phyloP scores from a whole-genome alignment of 2,329 filamentous ascomycete genomes.

The Trichoderma oligosporum region DNA sequence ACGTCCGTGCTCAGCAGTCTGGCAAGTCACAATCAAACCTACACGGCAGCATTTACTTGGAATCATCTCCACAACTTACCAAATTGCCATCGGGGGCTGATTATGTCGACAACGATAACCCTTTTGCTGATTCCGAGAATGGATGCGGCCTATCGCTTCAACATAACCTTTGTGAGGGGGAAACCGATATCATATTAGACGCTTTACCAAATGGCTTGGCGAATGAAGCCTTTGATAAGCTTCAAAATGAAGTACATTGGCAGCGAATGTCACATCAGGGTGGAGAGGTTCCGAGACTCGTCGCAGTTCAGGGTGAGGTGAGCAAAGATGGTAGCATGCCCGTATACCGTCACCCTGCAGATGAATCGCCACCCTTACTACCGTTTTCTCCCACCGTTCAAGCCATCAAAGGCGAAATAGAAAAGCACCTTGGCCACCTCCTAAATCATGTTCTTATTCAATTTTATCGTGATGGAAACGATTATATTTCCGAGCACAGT shows the following conservation, averaged over 20 bases:
- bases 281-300: constrained; percentile 84
- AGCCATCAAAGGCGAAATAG: constrained; percentile 63
- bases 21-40: too few relatives aligned
- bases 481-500: constrained; percentile 94
- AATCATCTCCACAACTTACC: neutral
- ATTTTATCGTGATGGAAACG: constrained; percentile 80
- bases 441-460: constrained; percentile 94
- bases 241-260: constrained; percentile 77
- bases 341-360: constrained; percentile 90
- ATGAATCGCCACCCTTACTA: constrained; percentile 75
- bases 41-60: too few relatives aligned
- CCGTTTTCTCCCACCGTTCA: constrained; percentile 72
- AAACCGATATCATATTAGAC: constrained; percentile 69
- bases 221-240: constrained; percentile 61
- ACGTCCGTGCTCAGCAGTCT: too few relatives aligned
- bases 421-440: constrained; percentile 69
- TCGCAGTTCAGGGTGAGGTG: constrained; percentile 79
- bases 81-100: neutral
- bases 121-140: neutral
- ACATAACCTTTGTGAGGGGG: constrained; percentile 69
- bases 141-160: constrained; percentile 23
- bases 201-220: constrained; percentile 58
- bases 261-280: constrained; percentile 89
- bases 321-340: constrained; percentile 69
- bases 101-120: neutral